Conservation (phyloP, 306 rosid genomes). For the Astragalus membranaceus region DNA sequence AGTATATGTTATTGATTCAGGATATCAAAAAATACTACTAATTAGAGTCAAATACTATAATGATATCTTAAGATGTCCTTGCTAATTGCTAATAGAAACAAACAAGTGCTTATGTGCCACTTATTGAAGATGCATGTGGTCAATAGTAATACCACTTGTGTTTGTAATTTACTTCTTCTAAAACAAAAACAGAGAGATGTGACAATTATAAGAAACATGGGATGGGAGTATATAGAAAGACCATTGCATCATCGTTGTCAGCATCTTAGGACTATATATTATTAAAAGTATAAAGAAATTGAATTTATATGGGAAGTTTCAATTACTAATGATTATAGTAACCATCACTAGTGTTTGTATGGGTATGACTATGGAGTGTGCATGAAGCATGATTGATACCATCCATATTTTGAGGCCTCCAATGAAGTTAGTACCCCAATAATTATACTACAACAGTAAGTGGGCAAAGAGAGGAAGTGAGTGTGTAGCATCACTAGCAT, state of each 20-base stretch:
- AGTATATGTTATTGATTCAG: neutral
- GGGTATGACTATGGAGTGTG: too few relatives aligned
- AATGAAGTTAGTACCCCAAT: too few relatives aligned
- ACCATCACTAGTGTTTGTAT: conserved; percentile 19
- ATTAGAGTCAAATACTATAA: neutral
- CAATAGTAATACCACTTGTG: neutral
- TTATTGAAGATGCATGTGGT: neutral
- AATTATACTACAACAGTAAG: too few relatives aligned
- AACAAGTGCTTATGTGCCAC: conserved; percentile 4
- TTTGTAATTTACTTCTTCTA: too few relatives aligned
- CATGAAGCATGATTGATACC: too few relatives aligned
- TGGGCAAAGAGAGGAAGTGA: too few relatives aligned
- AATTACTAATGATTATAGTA: conserved; percentile 25
- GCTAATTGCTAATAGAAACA: conserved; percentile 1
- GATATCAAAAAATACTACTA: neutral
- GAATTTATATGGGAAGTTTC: conserved; percentile 9
- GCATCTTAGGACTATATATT: neutral
- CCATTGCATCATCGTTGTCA: conserved; percentile 24
- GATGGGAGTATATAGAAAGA: neutral
- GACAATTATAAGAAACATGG: neutral
- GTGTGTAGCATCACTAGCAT: too few relatives aligned
- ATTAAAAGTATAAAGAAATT: neutral
- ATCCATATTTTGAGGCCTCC: too few relatives aligned
- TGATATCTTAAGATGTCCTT: neutral
- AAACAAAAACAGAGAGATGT: neutral